Conservation (phyloP, 371 early-diverging fungal genomes). For the Mortierella sp. region DNA sequence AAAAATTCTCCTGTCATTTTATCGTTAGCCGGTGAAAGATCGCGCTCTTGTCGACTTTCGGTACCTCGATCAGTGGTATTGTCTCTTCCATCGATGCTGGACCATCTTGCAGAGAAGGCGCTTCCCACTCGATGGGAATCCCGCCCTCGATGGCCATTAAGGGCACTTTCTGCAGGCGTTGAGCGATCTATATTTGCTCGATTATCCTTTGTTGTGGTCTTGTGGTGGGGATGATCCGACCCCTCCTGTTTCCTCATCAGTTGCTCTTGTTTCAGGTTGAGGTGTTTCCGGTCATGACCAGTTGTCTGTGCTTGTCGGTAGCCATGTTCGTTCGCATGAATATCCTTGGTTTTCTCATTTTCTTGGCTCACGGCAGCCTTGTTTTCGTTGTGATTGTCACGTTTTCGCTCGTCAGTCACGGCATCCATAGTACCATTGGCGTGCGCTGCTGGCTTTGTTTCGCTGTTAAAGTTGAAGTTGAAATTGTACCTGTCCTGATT, state of each 20-base stretch:
- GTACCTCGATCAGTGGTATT: not conserved
- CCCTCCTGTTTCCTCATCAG: not conserved
- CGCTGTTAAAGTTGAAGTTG: not conserved
- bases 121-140: constrained; percentile 2
- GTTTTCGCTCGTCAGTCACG: not conserved
- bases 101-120: constrained; percentile 9
- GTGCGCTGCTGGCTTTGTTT: not conserved
- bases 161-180: not conserved
- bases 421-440: not conserved
- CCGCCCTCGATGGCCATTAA: constrained; percentile 3
- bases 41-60: not conserved
- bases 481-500: not conserved
- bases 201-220: not conserved
- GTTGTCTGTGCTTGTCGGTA: not conserved
- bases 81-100: not conserved
- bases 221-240: not conserved
- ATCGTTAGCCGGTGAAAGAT: not conserved
- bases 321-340: not conserved
- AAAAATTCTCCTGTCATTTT: constrained; percentile 7
- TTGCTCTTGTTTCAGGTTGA: not conserved
- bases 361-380: not conserved
- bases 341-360: not conserved
- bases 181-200: not conserved
- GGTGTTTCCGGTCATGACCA: not conserved
- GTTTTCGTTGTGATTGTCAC: not conserved